phyloP scores from a whole-genome alignment of 2,329 filamentous ascomycete species.

The Tolypocladium inflatum region DNA sequence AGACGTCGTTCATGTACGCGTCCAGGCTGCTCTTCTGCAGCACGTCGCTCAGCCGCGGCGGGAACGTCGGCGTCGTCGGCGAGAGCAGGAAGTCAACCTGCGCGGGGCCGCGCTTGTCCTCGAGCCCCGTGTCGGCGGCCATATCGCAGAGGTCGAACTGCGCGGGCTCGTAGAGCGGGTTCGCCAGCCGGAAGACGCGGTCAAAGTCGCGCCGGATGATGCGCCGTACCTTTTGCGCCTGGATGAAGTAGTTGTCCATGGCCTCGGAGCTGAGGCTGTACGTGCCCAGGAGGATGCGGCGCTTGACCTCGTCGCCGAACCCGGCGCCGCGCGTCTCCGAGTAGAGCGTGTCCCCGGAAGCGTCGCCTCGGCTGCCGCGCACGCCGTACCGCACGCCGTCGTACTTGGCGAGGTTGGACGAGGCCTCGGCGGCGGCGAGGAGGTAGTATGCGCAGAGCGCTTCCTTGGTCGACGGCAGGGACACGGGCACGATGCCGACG shows the following conservation, averaged over 20 bases:
- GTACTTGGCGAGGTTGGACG: constrained; percentile 93
- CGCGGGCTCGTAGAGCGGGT: constrained; percentile 52
- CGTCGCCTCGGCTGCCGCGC: constrained; percentile 41
- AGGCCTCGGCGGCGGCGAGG: constrained; percentile 87
- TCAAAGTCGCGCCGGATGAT: constrained; percentile 85
- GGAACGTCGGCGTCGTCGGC: constrained; percentile 72
- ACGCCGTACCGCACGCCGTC: constrained; percentile 90
- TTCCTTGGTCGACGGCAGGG: constrained; percentile 72
- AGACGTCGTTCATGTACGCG: constrained; percentile 85
- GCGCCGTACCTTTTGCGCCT: constrained; percentile 80
- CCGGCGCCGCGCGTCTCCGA: constrained; percentile 62
- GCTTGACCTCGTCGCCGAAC: constrained; percentile 77
- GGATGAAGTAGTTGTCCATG: constrained; percentile 93
- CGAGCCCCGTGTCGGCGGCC: constrained; percentile 38
- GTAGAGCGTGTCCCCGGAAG: constrained; percentile 58
- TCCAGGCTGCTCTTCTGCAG: constrained; percentile 50
- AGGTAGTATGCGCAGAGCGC: constrained; percentile 93
- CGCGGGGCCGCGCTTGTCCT: constrained; percentile 46
- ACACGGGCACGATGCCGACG: constrained; percentile 64
- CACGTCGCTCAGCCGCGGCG: constrained; percentile 56
- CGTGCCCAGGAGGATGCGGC: constrained; percentile 79
- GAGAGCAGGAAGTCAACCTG: constrained; percentile 81
- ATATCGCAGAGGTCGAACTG: constrained; percentile 53
- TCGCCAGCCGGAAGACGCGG: constrained; percentile 57
- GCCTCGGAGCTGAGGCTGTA: constrained; percentile 85